Base-by-base conservation (phyloP, 495 filamentous ascomycete genomes). In the Penicillium manginii region DNA sequence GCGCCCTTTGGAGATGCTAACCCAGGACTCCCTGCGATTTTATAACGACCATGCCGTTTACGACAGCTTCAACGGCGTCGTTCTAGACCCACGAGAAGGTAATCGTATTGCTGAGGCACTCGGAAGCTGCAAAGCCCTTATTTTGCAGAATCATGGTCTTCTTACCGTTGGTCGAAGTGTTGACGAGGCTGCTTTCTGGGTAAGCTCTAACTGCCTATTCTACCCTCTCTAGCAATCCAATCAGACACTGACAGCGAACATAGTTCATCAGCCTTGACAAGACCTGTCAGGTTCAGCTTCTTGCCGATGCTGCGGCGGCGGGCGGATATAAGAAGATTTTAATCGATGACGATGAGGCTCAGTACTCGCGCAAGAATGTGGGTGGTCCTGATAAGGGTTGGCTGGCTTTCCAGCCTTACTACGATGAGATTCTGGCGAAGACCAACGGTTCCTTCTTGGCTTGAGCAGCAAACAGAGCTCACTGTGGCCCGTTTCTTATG, bases 121-220 rank as follows among this genome's bases (percentile, higher is more conserved):
- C 6, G 84, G 84, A 26, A 84, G 83, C 64, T 77, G 79, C 3
- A 81, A 80, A 12, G 76, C 70, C 6, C 35, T 58, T 5, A 82
- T 87, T 14, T 61, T 87, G 21, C 82, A 85, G 66, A 87, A 87
- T 52, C 84, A 87, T 67, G 84, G 84, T 0, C 65, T 87, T 4
- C 68, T 87, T 14, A 86, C 84, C 15, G 78, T 81, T 8, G 83
- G 84, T 2, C 60, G 70, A 11, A 82, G 74, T 12, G 78, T 87
- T 4, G 82, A 83, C 43, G 83, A 83, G 57, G 84, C 83, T 2
- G 82, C 80, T 2, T 84, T 82, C 58, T 83, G 35, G 35, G 35
- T 37, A 37, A 14, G 35, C 15, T 37, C 35, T 4, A n/a, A 12
- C 35, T 26, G 26, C 9, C 26, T n/a, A n/a, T n/a, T n/a, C n/a